Evolutionary conservation across 106 monocot species (phyloP).

Genomic region (Agapanthus africanus): DNA sequence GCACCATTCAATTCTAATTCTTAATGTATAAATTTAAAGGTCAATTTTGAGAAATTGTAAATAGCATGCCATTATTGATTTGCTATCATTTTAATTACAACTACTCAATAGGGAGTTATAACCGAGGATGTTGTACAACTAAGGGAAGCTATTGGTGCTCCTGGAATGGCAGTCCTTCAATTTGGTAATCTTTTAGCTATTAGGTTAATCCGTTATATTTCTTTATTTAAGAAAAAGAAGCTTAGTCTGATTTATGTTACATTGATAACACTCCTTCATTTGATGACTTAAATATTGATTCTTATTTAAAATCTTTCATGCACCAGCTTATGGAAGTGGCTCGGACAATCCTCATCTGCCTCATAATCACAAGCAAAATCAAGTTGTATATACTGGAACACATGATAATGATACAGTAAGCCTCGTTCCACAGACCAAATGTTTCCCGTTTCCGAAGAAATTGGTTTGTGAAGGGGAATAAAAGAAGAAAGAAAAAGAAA

Average conservation of each 20-base stretch:
- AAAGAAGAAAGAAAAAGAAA: not conserved
- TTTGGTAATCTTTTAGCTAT: constrained; percentile 56
- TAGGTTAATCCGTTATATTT: constrained; percentile 3
- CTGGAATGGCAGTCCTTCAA: constrained; percentile 98
- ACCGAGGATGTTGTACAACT: constrained; percentile 92
- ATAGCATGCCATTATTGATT: not conserved
- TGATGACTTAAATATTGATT: not conserved
- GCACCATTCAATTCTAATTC: not conserved
- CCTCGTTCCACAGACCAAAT: not conserved
- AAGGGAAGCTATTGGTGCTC: constrained; percentile 79
- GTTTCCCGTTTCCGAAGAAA: not conserved
- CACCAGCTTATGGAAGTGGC: constrained; percentile 66
- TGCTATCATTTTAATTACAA: not conserved
- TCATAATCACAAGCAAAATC: constrained; percentile 85
- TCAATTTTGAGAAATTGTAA: not conserved
- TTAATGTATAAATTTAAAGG: not conserved
- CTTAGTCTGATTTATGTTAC: not conserved
- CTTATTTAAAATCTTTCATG: not conserved
- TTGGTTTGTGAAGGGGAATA: not conserved
- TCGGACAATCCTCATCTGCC: constrained; percentile 85
- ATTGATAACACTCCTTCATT: not conserved
- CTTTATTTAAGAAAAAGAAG: too few species aligned
- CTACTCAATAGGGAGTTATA: constrained; percentile 73
- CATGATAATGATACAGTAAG: constrained; percentile 98
- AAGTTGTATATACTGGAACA: constrained; percentile 97